Conservation (phyloP, 2,329 filamentous ascomycete genomes). For the Colletotrichum paranaense region DNA sequence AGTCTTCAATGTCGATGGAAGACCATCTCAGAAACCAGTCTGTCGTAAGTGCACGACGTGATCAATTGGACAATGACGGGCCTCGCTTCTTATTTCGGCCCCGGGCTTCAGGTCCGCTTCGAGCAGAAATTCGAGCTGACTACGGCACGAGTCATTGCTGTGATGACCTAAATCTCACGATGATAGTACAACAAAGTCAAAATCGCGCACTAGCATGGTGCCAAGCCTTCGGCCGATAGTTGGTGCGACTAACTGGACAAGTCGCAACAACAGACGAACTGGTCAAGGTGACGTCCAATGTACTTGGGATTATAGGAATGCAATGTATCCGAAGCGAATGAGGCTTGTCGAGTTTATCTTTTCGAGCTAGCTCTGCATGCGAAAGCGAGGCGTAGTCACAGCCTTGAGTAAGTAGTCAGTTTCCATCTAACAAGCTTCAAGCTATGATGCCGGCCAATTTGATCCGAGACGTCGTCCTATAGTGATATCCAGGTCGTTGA, state of each 20-base stretch:
- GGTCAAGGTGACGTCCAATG: not conserved
- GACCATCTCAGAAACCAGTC: too few relatives aligned
- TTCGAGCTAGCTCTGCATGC: not conserved
- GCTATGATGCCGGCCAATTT: not conserved
- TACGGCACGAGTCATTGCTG: too few relatives aligned
- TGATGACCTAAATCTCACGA: not conserved
- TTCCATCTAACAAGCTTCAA: not conserved
- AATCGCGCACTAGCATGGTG: not conserved
- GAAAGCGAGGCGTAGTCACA: not conserved
- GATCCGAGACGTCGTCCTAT: not conserved
- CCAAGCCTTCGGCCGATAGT: not conserved
- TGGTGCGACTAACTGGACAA: not conserved
- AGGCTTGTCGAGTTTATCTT: not conserved
- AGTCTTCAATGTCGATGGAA: too few relatives aligned
- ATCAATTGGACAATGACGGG: not conserved
- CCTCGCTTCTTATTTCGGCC: not conserved
- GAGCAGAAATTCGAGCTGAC: not conserved
- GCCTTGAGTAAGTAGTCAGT: not conserved
- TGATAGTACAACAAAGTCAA: not conserved
- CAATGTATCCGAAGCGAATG: not conserved
- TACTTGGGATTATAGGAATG: not conserved
- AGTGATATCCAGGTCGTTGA: not conserved
- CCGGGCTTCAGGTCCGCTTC: not conserved
- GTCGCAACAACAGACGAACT: not conserved
- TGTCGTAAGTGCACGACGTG: too few relatives aligned